Evolutionary conservation across 2,329 filamentous ascomycete genomes (phyloP), one percentile per base, ranked within the genome.

Genomic region (Penicillium palitans): DNA sequence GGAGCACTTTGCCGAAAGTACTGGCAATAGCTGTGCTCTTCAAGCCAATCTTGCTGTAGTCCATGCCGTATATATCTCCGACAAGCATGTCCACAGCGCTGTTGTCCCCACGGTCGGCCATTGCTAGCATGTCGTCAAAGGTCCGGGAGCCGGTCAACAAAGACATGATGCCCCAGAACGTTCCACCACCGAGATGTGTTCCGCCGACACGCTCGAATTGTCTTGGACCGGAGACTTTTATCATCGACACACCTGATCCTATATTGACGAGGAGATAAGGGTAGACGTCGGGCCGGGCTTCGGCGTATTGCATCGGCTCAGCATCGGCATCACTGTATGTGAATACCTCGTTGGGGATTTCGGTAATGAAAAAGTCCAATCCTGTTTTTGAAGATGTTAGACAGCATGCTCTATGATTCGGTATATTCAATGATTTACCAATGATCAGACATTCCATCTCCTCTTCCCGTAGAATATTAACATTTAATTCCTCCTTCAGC

Each of bases 391-490:
- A n/a, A 29, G 25, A 1, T 25, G 39, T 45, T 27, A 45, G 39
- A 37, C 9, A 19, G 17, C 7, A 21, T 24, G 2, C 8, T 27
- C 17, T 3, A 37, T 19, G 2, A 17, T 17, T 53, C 7, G 3
- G 8, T 2, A 21, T 19, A 19, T 25, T 13, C 10, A 2, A 27
- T 4, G 8, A 65, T 80, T 64, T 75, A 92, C 90, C 92, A 70
- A 95, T 95, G 63, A 99, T 99, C 58, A 99, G 79, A 72, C 95
- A 99, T 75, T 96, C 92, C 95, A 99, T 99, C 78, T 99, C 95
- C 70, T 99, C 95, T 76, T 98, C 95, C 44, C 92, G 83, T 68
- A 93, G 81, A 21, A 99, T 92, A 71, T 97, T 90, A 2, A 96
- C 90, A 15, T 90, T 90, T 51, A 99, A 79, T 5, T 88, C 87